Conservation (phyloP, 2,329 filamentous ascomycete species). For the Aspergillus intermedius region DNA sequence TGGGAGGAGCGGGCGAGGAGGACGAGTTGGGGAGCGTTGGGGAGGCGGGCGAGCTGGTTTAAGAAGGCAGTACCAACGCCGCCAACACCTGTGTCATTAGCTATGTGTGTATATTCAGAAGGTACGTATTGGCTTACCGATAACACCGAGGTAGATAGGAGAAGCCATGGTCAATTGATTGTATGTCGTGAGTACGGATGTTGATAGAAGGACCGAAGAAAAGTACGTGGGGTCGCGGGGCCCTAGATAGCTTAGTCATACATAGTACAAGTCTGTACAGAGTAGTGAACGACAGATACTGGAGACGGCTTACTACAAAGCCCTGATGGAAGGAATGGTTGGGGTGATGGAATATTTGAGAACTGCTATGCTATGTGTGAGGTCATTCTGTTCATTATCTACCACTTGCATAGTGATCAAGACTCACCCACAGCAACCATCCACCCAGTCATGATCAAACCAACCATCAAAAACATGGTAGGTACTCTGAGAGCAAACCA, state of each 20-base stretch:
- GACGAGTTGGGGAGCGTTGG: conserved; percentile 66
- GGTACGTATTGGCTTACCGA: conserved; percentile 24
- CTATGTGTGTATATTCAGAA: conserved; percentile 2
- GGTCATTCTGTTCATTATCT: too few species aligned
- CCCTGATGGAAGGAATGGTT: conserved; percentile 1
- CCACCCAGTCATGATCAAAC: too few species aligned
- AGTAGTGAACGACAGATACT: too few species aligned
- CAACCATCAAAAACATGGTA: too few species aligned
- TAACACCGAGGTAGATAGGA: conserved; percentile 38
- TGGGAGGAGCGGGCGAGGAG: conserved; percentile 83
- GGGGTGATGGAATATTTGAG: background rate
- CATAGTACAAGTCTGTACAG: background rate
- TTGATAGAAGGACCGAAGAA: background rate
- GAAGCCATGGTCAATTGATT: conserved; percentile 23
- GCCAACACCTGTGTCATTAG: conserved; percentile 61
- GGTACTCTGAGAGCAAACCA: too few species aligned
- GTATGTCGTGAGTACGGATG: background rate
- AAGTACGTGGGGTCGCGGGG: background rate
- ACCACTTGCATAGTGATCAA: too few species aligned
- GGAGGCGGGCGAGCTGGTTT: conserved; percentile 66
- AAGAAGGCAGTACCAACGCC: conserved; percentile 92
- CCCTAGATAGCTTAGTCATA: background rate
- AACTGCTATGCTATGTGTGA: too few species aligned
- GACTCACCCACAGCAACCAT: too few species aligned
- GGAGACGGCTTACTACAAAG: too few species aligned